Percentiles rank a stretch among this genome's conserved stretches.
Evolutionary conservation across 2,329 filamentous ascomycete species (phyloP).

Genomic region (Pseudocercospora crystallina): DNA sequence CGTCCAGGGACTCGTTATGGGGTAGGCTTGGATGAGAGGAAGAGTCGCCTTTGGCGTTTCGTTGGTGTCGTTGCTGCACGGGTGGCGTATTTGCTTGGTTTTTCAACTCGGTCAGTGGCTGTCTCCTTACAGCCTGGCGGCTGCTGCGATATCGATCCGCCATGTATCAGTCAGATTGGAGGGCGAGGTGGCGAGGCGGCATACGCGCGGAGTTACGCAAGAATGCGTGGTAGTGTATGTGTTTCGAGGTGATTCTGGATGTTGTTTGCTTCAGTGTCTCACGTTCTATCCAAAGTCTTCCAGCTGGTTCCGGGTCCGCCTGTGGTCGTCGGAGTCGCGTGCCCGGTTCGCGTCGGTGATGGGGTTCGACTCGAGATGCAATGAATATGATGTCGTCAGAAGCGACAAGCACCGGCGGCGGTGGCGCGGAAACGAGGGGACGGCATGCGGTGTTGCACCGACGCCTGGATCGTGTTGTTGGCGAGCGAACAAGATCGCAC

Average conservation of each 20-base stretch:
- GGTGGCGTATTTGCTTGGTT: conserved; percentile 33
- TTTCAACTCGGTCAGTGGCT: conserved; percentile 32
- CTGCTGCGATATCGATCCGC: conserved; percentile 32
- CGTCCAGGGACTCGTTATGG: conserved; percentile 47
- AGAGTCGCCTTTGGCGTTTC: conserved; percentile 20
- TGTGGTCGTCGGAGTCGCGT: conserved; percentile 3
- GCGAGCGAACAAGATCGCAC: too few relatives aligned
- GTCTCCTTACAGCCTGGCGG: conserved; percentile 25
- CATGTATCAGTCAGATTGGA: conserved; percentile 21
- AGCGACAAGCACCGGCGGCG: conserved; percentile 8
- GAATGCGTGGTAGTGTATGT: conserved; percentile 9
- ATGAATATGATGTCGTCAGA: conserved; percentile 23
- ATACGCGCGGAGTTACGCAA: conserved; percentile 10
- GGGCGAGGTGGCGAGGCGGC: not conserved
- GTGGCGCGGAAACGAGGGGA: conserved; percentile 20
- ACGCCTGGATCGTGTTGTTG: not conserved
- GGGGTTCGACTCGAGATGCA: conserved; percentile 9
- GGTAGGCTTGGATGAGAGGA: conserved; percentile 31
- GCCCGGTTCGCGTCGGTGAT: not conserved
- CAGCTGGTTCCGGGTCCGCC: conserved; percentile 1
- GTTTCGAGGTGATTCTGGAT: conserved; percentile 14
- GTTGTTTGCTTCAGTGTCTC: conserved; percentile 11
- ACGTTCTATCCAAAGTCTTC: conserved; percentile 22
- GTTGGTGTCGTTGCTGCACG: conserved; percentile 16
- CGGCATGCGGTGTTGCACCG: conserved; percentile 19